Evolutionary conservation across 768 basidiomycete species (phyloP), one percentile per base, ranked within the genome.

Genomic region (Tulasnella sp.): DNA sequence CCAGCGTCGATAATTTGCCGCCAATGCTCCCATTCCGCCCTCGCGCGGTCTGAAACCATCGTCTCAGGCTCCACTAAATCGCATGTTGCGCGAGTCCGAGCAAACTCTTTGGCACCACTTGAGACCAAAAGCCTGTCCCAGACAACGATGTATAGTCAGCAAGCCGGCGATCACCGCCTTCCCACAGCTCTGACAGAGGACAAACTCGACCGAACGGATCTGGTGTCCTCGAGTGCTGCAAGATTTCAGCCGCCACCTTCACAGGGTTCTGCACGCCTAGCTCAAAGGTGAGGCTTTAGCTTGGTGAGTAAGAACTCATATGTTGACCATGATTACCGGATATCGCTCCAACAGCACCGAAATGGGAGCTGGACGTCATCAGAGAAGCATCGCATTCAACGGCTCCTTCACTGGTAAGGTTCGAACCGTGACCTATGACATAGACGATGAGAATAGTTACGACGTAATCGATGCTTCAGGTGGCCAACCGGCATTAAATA

Each of bases 1-100:
- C 64, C 18, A 4, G 31, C 12, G 24, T 69, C 31, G 64, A 69
- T 37, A 12, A 69, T 34, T 37, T 37, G 31, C 34, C 31, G 64
- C 64, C 64, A 69, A 14, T 69, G 64, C 64, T 69, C 28, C 64
- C 64, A 69, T 69, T 69, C 64, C 18, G 64, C 64, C 28, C 18
- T 69, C 16, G 64, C 64, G 11, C 64, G 64, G 6, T 28, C 31
- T 31, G 64, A 69, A 34, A 69, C 64, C 64, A 69, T 69, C 11
- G 31, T 34, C 34, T 69, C 64, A 28, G 64, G 31, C 34, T 69
- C 64, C 16, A 69, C 64, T 28, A 69, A 20, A 20, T 34, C 8
- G 64, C 64, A 69, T 31, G 24, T 37, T 28, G 64, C 64, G 14
- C 28, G n/a, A 34, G 12, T 37, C 20, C 16, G 28, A 37, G 64